Conservation (phyloP, 345 rosid genomes). For the Odontarrhena argentea region DNA sequence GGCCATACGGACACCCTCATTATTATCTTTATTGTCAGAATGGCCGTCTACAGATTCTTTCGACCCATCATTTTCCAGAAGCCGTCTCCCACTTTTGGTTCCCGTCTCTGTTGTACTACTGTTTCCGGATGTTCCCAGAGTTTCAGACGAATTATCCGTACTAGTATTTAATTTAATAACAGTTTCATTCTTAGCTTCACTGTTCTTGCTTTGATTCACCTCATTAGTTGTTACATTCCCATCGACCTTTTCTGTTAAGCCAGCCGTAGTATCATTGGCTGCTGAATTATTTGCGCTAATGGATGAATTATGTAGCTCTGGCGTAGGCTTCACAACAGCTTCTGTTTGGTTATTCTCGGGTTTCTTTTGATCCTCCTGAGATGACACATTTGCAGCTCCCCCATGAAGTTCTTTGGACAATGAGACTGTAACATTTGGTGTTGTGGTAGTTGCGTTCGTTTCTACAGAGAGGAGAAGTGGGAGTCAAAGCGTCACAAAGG, state of each 20-base stretch:
- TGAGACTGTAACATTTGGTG: conserved; percentile 46
- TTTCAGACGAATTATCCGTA: conserved; percentile 46
- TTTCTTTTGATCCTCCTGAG: conserved; percentile 46
- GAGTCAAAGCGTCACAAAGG: conserved; percentile 25
- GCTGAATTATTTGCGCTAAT: conserved; percentile 38
- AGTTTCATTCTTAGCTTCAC: conserved; percentile 40
- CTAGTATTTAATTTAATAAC: conserved; percentile 47
- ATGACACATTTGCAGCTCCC: conserved; percentile 40
- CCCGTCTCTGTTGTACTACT: conserved; percentile 46
- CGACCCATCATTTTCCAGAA: conserved; percentile 65
- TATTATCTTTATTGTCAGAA: conserved; percentile 51
- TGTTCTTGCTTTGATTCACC: conserved; percentile 39
- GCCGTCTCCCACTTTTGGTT: conserved; percentile 67
- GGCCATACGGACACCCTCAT: conserved; percentile 53
- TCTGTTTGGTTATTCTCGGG: conserved; percentile 45
- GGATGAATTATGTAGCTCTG: conserved; percentile 45
- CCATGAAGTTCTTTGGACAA: conserved; percentile 44
- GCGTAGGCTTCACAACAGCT: conserved; percentile 47
- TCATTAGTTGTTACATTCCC: conserved; percentile 37
- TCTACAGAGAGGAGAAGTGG: conserved; percentile 52
- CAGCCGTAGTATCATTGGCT: conserved; percentile 33
- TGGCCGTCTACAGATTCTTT: conserved; percentile 51
- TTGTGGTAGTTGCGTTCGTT: conserved; percentile 47
- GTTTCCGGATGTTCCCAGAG: conserved; percentile 42
- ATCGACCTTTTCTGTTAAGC: conserved; percentile 21